Evolutionary conservation across 352 stramenopile genomes (phyloP).

Genomic region (Pythium chondricola): DNA sequence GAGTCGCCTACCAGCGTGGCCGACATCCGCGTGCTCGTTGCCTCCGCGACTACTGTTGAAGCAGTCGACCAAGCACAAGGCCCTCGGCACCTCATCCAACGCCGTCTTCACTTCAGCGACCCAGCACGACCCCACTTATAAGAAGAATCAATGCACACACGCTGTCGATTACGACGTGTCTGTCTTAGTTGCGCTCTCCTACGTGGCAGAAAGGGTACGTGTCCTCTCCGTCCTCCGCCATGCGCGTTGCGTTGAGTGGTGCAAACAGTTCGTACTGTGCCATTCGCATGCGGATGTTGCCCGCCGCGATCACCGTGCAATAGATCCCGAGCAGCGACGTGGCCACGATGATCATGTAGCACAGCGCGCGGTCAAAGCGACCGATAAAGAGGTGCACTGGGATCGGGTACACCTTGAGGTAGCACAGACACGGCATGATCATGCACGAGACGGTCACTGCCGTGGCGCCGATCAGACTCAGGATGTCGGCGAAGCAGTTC

Average conservation of each 20-base stretch:
- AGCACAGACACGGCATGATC: conserved; percentile 75
- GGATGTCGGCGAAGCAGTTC: conserved; percentile 60
- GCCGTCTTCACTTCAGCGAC: too few species aligned
- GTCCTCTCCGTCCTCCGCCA: conserved; percentile 14
- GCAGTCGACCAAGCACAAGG: too few species aligned
- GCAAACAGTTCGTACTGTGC: conserved; percentile 45
- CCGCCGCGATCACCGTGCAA: conserved; percentile 36
- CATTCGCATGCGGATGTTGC: conserved; percentile 49
- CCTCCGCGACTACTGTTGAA: too few species aligned
- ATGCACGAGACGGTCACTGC: conserved; percentile 63
- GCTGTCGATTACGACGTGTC: background rate
- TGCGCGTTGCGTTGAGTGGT: conserved; percentile 16
- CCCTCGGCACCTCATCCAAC: too few species aligned
- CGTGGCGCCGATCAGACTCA: conserved; percentile 61
- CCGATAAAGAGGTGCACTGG: conserved; percentile 36
- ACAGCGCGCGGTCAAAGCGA: conserved; percentile 40
- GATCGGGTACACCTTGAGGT: conserved; percentile 61
- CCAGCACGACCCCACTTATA: too few species aligned
- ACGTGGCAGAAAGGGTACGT: conserved; percentile 56
- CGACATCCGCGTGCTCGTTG: too few species aligned
- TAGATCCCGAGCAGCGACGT: conserved; percentile 48
- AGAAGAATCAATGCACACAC: too few species aligned
- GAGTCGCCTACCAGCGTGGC: too few species aligned
- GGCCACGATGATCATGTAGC: conserved; percentile 46
- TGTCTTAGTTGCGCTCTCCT: conserved; percentile 48